Conservation (phyloP, 768 basidiomycete species). For the Boletus fagicola region DNA sequence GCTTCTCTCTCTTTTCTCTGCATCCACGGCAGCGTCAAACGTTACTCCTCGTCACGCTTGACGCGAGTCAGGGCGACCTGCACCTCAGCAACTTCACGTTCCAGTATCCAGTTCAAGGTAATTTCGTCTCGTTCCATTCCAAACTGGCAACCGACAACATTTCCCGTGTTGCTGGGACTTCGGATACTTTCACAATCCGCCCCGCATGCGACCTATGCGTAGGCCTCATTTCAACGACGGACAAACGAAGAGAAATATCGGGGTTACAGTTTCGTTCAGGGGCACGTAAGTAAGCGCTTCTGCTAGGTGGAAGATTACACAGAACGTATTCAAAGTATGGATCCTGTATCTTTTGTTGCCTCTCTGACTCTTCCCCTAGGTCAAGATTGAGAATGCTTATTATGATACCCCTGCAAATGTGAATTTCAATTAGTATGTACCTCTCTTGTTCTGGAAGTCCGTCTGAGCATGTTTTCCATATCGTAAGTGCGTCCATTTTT, state of each 20-base stretch:
- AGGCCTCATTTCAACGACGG: background rate
- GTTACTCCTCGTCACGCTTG: no score
- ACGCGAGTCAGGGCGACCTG: no score
- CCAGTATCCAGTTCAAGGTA: no score
- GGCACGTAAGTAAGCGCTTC: background rate
- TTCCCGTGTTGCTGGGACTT: background rate
- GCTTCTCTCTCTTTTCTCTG: no score
- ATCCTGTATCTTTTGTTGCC: background rate
- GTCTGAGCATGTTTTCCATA: background rate
- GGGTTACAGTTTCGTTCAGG: background rate
- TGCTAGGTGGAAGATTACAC: background rate
- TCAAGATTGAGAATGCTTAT: background rate
- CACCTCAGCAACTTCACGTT: no score
- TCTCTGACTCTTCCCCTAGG: background rate
- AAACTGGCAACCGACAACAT: background rate
- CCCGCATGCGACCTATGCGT: background rate
- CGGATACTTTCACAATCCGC: background rate
- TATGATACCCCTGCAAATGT: background rate
- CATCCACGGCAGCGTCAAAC: no score
- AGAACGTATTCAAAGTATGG: background rate
- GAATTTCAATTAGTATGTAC: background rate
- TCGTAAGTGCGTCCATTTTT: background rate
- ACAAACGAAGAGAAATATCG: background rate
- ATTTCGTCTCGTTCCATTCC: background rate
- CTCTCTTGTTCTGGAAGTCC: background rate